Conservation (phyloP, 169 alveolate species). For the Plasmodium gallinaceum region DNA sequence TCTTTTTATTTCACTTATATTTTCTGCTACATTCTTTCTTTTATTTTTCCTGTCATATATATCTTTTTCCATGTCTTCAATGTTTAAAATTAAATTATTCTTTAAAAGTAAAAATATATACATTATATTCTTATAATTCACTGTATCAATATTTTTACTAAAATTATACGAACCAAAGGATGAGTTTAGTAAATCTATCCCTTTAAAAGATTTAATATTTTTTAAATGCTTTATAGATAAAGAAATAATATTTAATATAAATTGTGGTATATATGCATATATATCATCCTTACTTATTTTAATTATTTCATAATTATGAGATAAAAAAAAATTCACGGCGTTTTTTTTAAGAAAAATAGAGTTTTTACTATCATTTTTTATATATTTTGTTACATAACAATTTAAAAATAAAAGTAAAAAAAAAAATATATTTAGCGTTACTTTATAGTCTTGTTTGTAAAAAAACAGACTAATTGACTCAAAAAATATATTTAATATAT, state of each 20-base stretch:
- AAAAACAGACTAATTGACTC: conserved; percentile 63
- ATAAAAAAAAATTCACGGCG: conserved; percentile 44
- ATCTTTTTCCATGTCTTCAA: conserved; percentile 54
- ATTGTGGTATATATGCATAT: conserved; percentile 62
- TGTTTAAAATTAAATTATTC: conserved; percentile 29
- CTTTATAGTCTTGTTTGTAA: conserved; percentile 53
- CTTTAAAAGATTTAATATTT: conserved; percentile 35
- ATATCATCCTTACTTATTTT: conserved; percentile 42
- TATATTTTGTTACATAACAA: conserved; percentile 66
- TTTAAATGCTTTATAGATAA: conserved; percentile 62
- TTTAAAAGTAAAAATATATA: conserved; percentile 59
- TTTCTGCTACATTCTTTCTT: not conserved
- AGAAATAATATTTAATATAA: conserved; percentile 51
- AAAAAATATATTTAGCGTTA: conserved; percentile 57
- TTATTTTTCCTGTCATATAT: conserved; percentile 39
- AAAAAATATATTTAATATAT: conserved; percentile 71
- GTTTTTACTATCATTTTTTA: conserved; percentile 49
- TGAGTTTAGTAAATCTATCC: not conserved
- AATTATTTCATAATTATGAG: conserved; percentile 52
- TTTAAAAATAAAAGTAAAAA: conserved; percentile 63
- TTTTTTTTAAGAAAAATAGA: conserved; percentile 44
- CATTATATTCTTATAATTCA: conserved; percentile 53
- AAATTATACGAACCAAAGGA: conserved; percentile 25
- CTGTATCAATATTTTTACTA: conserved; percentile 20
- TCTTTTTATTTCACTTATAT: conserved; percentile 10